phyloP scores from a whole-genome alignment of 768 basidiomycete genomes.

The Rhizopogon vulgaris region DNA sequence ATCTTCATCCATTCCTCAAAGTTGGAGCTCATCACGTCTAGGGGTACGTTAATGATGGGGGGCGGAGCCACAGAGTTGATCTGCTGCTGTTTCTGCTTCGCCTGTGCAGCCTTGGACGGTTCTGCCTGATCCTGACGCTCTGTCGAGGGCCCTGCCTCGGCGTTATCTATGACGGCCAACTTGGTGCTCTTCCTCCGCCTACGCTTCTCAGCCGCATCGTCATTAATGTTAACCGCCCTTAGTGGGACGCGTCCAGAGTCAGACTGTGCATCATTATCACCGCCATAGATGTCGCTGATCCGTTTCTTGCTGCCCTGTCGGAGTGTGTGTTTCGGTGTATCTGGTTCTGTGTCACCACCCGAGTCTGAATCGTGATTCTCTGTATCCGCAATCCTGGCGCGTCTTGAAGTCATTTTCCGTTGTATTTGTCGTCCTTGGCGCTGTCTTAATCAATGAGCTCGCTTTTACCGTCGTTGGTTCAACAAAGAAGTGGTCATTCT shows the following conservation, averaged over 20 bases:
- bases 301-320: constrained; percentile 28
- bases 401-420: constrained; percentile 18
- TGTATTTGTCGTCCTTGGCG: not conserved
- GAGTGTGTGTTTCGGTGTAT: constrained; percentile 20
- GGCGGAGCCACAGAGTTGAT: constrained; percentile 55
- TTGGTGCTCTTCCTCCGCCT: constrained; percentile 75
- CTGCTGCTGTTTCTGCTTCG: constrained; percentile 55
- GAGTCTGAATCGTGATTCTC: constrained; percentile 14
- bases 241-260: constrained; percentile 36
- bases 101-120: constrained; percentile 36
- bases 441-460: not conserved
- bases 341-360: constrained; percentile 27
- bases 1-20: constrained; percentile 99
- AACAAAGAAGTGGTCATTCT: constrained; percentile 25
- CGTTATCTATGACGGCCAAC: constrained; percentile 47
- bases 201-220: constrained; percentile 84
- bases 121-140: constrained; percentile 33
- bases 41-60: constrained; percentile 52
- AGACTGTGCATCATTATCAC: constrained; percentile 28
- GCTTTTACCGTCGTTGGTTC: constrained; percentile 11
- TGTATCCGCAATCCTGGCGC: constrained; percentile 10
- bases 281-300: constrained; percentile 45
- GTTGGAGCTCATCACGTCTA: constrained; percentile 87
- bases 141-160: constrained; percentile 51
- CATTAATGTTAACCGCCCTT: constrained; percentile 51